These are phyloP conservation scores for Anisodus acutangulus DNA, from an alignment of 257 asterid genomes.

Conservation along the genomic window DNA sequence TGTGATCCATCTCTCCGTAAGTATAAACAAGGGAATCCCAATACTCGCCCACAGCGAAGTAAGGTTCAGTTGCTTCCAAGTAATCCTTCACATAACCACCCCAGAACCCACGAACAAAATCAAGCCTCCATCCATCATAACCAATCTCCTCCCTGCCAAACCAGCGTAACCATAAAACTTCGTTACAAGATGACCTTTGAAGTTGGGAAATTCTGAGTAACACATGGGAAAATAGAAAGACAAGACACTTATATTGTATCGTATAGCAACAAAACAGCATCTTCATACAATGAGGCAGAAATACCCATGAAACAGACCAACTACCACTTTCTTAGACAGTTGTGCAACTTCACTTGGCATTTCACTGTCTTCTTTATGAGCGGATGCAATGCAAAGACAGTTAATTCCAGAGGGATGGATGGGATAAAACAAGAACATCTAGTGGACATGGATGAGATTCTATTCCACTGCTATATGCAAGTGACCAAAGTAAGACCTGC, in stretches of 20 bases:
- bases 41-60: conserved; percentile 91
- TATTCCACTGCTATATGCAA: neutral
- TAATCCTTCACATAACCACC: conserved; percentile 98
- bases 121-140: conserved; percentile 99
- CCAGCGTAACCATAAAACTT: conserved; percentile 6
- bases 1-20: conserved; percentile 88
- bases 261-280: conserved; percentile 16
- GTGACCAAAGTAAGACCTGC: conserved; percentile 1
- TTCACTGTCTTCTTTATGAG: conserved; percentile 19
- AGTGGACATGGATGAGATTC: neutral
- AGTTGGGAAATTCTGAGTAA: neutral
- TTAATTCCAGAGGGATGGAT: neutral
- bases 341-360: neutral
- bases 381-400: neutral
- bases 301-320: neutral
- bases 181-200: neutral
- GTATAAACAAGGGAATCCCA: conserved; percentile 98
- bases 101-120: conserved; percentile 96
- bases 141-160: conserved; percentile 82
- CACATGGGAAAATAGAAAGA: neutral
- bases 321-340: neutral
- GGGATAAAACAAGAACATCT: neutral
- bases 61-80: conserved; percentile 82
- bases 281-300: conserved; percentile 9
- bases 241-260: neutral